Evolutionary conservation across 352 stramenopile species (phyloP), one percentile per base, ranked within the genome.

Genomic region (Pythium myriotylum): DNA sequence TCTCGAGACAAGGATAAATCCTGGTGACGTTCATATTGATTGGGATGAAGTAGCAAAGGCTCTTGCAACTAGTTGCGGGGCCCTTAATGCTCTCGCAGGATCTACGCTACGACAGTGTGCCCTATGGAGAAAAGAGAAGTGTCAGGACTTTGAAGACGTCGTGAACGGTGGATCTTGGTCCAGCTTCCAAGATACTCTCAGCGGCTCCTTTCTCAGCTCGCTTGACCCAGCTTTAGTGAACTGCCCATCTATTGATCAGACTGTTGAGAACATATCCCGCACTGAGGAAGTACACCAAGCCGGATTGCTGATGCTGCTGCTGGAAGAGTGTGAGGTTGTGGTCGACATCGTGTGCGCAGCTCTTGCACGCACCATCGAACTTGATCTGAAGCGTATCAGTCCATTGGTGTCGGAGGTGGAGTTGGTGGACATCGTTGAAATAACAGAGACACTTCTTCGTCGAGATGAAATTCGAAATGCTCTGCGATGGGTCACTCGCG

Each of bases 401-500:
- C 33, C 58, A 19, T 27, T 72, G 8, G 42, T 72, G 33, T 72
- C 65, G 4, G 65, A 72, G 39, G 33, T 68, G 27, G 65, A 65
- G 13, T 52, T 67, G 5, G 10, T 17, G 1, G 65, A 65, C 16
- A 14, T 72, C 10, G 17, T 62, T n/a, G 45, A 67, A 2, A 49
- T 32, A 5, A 48, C 59, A 1, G 53, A 60, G 14, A 50, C 27
- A 29, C n/a, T 59, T 5, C 48, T 72, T 0, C 41, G 27, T 5
- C 17, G 33, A 17, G 27, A 57, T 4, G 35, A 50, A 4, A 24
- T 23, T 3, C 22, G 19, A 14, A 26, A 8, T 13, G 35, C 29
- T 1, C n/a, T 67, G 5, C 39, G 9, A 0, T 62, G 40, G n/a
- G 23, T 65, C 23, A 10, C 0, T 16, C 13, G 23, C 19, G 53